Evolutionary conservation across 1,284 basidiomycete species (phyloP), one percentile per base, ranked within the genome.

Genomic region (Ceraceosorus guamensis): DNA sequence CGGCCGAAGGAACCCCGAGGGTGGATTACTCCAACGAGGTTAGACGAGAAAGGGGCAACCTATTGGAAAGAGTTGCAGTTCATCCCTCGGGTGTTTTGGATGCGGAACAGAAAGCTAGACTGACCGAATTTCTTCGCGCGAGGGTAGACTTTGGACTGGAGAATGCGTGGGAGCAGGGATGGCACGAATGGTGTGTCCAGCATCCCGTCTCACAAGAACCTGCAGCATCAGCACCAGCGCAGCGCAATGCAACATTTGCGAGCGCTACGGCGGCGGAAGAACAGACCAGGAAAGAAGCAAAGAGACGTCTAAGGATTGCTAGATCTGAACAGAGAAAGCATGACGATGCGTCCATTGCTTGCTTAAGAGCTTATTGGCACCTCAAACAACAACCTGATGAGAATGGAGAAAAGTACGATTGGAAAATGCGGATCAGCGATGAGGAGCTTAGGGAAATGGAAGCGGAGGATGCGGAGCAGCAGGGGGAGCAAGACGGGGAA

Each of bases 391-490:
- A 34, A 14, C 50, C 50, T 5, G 50, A 51, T 39, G 50, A 60
- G 53, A 53, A 50, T 55, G 51, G 60, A n/a, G n/a, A 39, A 16
- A n/a, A 6, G 18, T 37, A 39, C 46, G 51, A 53, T 16, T 53
- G 41, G 8, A 45, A 34, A 45, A 45, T 53, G 43, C 45, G 51
- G 10, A 24, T 53, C 4, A 48, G 32, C 5, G 56, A 55, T 14
- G 49, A 50, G 10, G 50, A 51, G 16, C n/a, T n/a, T 32, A 37
- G 48, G 4, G 43, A 32, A 5, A 32, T 7, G 4, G 52, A 55
- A 51, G 85, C 83, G 64, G 81, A 82, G 5, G 79, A 79, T 52
- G 70, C 83, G 3, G 82, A 85, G 67, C n/a, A n/a, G n/a, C n/a
- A n/a, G n/a, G n/a, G n/a, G n/a, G n/a, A n/a, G n/a, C n/a, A n/a